These are phyloP conservation scores for Liriodendron chinense DNA, from an alignment of 164 flowering plant genomes.

Conservation along the genomic window DNA sequence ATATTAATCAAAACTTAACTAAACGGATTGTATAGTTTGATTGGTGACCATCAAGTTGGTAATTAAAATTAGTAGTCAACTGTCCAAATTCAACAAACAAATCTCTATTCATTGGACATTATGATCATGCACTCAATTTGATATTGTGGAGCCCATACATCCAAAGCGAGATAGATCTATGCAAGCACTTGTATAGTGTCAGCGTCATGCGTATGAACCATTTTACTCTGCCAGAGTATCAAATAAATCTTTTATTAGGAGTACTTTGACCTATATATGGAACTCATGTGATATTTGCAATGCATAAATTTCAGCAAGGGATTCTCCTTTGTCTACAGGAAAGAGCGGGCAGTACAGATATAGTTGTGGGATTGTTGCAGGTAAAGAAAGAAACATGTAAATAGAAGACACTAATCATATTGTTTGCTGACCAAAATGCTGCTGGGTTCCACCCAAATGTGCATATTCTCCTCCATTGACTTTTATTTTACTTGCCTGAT, in stretches of 20 bases:
- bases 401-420: neutral
- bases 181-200: too few relatives aligned
- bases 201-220: too few relatives aligned
- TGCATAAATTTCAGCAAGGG: conserved; percentile 39
- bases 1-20: neutral
- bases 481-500: too few relatives aligned
- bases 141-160: neutral
- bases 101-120: neutral
- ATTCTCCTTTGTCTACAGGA: conserved; percentile 74
- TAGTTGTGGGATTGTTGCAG: conserved; percentile 73
- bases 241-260: neutral
- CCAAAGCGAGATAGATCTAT: neutral
- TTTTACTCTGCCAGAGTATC: neutral
- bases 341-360: conserved; percentile 54
- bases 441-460: too few relatives aligned
- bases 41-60: neutral
- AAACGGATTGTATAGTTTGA: neutral
- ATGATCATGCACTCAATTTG: neutral
- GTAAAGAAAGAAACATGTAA: conserved; percentile 24
- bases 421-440: too few relatives aligned
- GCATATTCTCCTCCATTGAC: too few relatives aligned
- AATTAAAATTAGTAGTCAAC: neutral
- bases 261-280: neutral
- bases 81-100: neutral
- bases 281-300: conserved; percentile 1